Conservation (phyloP, 495 filamentous ascomycete genomes). For the Sabuloglossum arenarium region DNA sequence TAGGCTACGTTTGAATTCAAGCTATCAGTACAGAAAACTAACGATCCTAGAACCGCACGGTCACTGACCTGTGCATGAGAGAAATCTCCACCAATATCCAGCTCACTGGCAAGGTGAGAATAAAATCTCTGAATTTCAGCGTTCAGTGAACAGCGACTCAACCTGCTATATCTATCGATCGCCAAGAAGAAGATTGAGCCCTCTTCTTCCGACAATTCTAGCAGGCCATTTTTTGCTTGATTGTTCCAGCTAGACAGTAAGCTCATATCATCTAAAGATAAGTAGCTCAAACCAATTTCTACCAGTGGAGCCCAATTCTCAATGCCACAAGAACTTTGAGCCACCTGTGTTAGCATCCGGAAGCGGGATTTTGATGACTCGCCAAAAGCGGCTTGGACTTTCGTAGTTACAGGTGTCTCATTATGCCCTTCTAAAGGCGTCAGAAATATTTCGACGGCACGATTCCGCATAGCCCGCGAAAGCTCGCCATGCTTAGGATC, state of each 20-base stretch:
- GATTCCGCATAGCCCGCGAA: slow-evolving; percentile 90
- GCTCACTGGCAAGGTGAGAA: background rate
- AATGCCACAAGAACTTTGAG: background rate
- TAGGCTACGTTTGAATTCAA: slow-evolving; percentile 7
- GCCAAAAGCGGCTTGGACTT: slow-evolving; percentile 4
- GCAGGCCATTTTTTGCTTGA: background rate
- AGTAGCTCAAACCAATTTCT: slow-evolving; percentile 31
- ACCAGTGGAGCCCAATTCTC: slow-evolving; percentile 11
- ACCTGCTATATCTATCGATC: background rate
- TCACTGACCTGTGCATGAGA: background rate
- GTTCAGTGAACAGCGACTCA: background rate
- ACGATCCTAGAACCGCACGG: background rate
- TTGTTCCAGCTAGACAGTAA: slow-evolving; percentile 19
- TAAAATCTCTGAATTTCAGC: background rate
- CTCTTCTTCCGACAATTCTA: background rate
- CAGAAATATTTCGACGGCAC: slow-evolving; percentile 78
- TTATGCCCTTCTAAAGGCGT: slow-evolving; percentile 1
- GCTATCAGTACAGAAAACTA: background rate
- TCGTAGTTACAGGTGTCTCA: background rate
- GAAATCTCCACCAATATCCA: background rate
- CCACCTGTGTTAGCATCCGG: slow-evolving; percentile 9
- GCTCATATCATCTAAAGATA: slow-evolving; percentile 27
- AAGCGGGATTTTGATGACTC: slow-evolving; percentile 32
- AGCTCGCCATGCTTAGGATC: slow-evolving; percentile 86
- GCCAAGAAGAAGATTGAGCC: background rate